Percentiles rank a stretch among this genome's conserved stretches.
These are phyloP conservation scores for Dactylellina haptotyla DNA, from an alignment of 2,329 filamentous ascomycete species.

Conservation along the genomic window DNA sequence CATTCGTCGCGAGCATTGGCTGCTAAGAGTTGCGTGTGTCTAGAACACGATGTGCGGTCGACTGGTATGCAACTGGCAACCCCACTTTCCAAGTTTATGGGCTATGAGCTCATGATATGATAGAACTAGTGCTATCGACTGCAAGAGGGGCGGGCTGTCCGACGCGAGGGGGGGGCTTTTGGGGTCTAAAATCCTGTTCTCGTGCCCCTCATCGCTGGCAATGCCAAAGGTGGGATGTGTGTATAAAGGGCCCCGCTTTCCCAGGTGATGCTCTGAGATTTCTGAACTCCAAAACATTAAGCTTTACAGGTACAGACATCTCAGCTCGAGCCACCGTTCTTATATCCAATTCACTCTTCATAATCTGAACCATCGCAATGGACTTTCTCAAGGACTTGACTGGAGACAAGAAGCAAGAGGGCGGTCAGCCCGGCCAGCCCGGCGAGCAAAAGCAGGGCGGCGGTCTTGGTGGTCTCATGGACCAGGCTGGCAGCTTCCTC, in stretches of 20 bases:
- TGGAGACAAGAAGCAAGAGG: constrained; percentile 62
- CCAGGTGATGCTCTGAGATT: too few relatives aligned
- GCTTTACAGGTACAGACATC: too few relatives aligned
- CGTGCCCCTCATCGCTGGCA: background rate
- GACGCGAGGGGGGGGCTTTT: constrained; percentile 17
- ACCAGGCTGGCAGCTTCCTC: constrained; percentile 61
- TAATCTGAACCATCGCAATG: constrained; percentile 61
- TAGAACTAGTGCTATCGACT: background rate
- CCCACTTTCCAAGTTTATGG: constrained; percentile 24
- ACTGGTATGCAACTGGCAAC: constrained; percentile 7
- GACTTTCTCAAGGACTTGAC: constrained; percentile 69
- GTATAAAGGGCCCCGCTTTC: constrained; percentile 45
- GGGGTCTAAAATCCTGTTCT: constrained; percentile 37
- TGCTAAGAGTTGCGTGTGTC: background rate
- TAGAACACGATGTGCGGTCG: constrained; percentile 17
- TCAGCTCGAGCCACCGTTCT: background rate
- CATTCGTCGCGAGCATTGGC: constrained; percentile 19
- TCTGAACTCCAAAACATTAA: background rate
- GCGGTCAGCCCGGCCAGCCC: constrained; percentile 45
- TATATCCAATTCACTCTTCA: background rate
- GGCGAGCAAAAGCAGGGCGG: constrained; percentile 59
- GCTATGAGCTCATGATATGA: constrained; percentile 35
- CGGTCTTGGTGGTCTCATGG: constrained; percentile 63
- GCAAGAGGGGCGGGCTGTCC: constrained; percentile 38
- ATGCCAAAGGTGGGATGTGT: background rate